Conservation (phyloP, 768 basidiomycete genomes). For the Hirschioporus abietinus region DNA sequence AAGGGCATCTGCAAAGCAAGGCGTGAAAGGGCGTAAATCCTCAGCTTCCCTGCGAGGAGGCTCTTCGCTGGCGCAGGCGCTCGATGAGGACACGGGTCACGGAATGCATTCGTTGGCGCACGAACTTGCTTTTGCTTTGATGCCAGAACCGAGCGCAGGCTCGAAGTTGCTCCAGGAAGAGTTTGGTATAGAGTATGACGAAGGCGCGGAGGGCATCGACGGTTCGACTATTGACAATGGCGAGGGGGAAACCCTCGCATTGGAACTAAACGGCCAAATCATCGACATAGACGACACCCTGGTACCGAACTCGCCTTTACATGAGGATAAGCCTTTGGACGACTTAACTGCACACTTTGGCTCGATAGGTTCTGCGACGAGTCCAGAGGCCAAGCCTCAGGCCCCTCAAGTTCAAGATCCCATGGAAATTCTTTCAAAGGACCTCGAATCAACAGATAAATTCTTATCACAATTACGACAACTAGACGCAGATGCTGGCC, state of each 20-base stretch:
- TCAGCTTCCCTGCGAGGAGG: neutral
- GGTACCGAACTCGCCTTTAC: neutral
- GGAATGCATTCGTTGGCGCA: conserved; percentile 74
- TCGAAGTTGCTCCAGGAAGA: conserved; percentile 81
- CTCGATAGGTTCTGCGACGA: conserved; percentile 29
- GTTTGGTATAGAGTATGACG: conserved; percentile 83
- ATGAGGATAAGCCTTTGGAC: conserved; percentile 24
- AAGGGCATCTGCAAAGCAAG: neutral
- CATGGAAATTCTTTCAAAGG: conserved; percentile 66
- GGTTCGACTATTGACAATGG: conserved; percentile 22
- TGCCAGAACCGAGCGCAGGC: conserved; percentile 78
- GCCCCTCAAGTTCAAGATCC: conserved; percentile 49
- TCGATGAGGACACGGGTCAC: conserved; percentile 15
- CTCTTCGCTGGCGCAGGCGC: neutral
- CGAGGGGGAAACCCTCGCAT: neutral
- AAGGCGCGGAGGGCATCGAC: conserved; percentile 75
- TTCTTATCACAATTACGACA: conserved; percentile 69
- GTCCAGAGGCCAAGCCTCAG: conserved; percentile 19
- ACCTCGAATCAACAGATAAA: conserved; percentile 71
- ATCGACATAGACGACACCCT: neutral
- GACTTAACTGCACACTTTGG: conserved; percentile 32
- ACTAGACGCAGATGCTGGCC: conserved; percentile 55
- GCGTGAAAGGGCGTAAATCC: neutral
- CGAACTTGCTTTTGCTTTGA: conserved; percentile 80
- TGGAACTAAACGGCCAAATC: neutral